Evolutionary conservation across 1,284 basidiomycete species (phyloP).

Genomic region (Grifola frondosa): DNA sequence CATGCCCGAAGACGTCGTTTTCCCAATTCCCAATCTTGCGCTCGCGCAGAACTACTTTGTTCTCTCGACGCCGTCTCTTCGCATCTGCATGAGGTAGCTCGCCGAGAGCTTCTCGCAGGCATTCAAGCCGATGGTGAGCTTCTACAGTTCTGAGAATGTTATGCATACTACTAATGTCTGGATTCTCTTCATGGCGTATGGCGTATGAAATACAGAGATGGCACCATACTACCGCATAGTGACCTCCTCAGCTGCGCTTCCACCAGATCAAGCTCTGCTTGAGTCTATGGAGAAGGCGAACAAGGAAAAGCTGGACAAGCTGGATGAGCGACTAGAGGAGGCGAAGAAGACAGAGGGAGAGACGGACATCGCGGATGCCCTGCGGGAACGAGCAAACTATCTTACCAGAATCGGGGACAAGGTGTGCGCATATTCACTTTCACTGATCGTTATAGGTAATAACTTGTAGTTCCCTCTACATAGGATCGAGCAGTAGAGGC

Average conservation of each 20-base stretch:
- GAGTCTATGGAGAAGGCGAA: constrained; percentile 76
- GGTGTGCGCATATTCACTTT: constrained; percentile 41
- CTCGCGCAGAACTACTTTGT: constrained; percentile 79
- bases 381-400: constrained; percentile 86
- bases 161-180: too few species aligned
- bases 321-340: constrained; percentile 82
- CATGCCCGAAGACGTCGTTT: constrained; percentile 84
- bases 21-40: constrained; percentile 83
- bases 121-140: constrained; percentile 85
- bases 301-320: constrained; percentile 68
- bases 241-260: constrained; percentile 46
- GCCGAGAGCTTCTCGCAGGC: constrained; percentile 67
- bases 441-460: constrained; percentile 1
- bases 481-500: constrained; percentile 78
- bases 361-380: constrained; percentile 87
- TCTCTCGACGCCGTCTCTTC: constrained; percentile 62
- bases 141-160: background rate
- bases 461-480: background rate
- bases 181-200: background rate
- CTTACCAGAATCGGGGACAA: constrained; percentile 91
- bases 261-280: constrained; percentile 60
- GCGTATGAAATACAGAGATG: constrained; percentile 60
- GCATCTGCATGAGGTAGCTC: constrained; percentile 67
- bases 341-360: constrained; percentile 93
- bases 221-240: constrained; percentile 73